Percentiles rank a stretch among this genome's conserved stretches.
These are phyloP conservation scores for Wallemia ichthyophaga DNA, from an alignment of 1,284 basidiomycete genomes.

Conservation along the genomic window DNA sequence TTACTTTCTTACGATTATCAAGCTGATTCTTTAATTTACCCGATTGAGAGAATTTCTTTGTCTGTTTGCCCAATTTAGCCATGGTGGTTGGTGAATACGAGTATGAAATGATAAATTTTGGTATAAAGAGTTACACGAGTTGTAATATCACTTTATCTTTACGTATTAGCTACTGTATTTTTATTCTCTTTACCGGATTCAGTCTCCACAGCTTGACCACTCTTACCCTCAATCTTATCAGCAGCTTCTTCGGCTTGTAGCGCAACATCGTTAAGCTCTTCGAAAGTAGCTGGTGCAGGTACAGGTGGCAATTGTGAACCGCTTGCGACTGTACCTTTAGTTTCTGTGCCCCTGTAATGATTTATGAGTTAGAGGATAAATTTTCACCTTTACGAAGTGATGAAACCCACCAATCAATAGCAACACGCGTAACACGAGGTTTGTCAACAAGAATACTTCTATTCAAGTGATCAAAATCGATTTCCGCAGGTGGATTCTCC, in stretches of 20 bases:
- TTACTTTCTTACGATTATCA: slow-evolving; percentile 39
- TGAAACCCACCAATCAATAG: slow-evolving; percentile 17
- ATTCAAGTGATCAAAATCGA: slow-evolving; percentile 45
- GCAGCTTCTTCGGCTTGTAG: neutral
- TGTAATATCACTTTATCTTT: neutral
- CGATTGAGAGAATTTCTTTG: slow-evolving; percentile 56
- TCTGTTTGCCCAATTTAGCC: slow-evolving; percentile 36
- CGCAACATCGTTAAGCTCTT: neutral
- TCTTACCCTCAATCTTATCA: neutral
- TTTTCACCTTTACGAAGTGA: neutral
- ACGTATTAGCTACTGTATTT: neutral
- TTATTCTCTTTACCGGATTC: neutral
- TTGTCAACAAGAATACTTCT: slow-evolving; percentile 65
- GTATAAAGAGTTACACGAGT: neutral
- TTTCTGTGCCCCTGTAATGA: neutral
- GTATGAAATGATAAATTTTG: neutral
- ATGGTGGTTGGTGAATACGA: slow-evolving; percentile 15
- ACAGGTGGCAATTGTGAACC: neutral
- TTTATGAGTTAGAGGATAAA: too few species aligned
- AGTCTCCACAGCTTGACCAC: neutral
- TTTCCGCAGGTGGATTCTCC: slow-evolving; percentile 32
- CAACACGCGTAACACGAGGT: slow-evolving; percentile 62
- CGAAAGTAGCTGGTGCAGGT: neutral
- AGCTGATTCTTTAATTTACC: slow-evolving; percentile 65
- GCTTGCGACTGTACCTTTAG: neutral